These are phyloP conservation scores for Rhodotorula paludigena DNA, from an alignment of 768 basidiomycete genomes.

Conservation along the genomic window DNA sequence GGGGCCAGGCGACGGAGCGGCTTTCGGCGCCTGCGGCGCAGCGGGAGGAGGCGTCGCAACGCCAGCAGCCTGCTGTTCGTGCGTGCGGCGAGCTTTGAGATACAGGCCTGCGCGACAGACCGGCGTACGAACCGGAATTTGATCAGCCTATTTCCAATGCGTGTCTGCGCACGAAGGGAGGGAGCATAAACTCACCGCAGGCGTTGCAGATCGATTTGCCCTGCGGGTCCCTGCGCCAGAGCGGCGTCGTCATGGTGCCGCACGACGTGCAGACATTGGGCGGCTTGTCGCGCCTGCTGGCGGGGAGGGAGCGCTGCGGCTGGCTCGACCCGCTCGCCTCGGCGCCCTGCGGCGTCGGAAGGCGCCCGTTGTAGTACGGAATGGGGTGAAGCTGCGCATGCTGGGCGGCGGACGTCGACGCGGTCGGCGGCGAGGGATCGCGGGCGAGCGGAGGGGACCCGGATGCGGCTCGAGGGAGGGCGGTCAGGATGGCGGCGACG, in stretches of 20 bases:
- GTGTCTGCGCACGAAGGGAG: neutral
- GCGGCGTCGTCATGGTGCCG: constrained; percentile 69
- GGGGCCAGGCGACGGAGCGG: neutral
- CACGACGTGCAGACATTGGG: constrained; percentile 66
- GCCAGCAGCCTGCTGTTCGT: neutral
- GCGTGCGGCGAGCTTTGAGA: constrained; percentile 70
- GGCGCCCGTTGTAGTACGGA: constrained; percentile 16
- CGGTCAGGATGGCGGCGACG: constrained; percentile 21
- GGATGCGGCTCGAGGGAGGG: neutral
- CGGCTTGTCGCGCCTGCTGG: constrained; percentile 11
- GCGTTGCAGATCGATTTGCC: constrained; percentile 84
- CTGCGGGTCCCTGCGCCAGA: constrained; percentile 75
- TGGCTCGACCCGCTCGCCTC: neutral
- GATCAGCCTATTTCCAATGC: neutral
- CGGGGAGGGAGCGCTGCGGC: neutral
- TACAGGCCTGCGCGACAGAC: constrained; percentile 61
- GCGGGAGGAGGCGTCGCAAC: neutral
- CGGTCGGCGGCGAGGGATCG: neutral
- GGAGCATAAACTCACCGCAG: constrained; percentile 63
- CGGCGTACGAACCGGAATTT: constrained; percentile 39
- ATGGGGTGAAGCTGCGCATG: neutral
- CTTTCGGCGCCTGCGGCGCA: neutral
- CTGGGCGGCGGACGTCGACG: neutral
- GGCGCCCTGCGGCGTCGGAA: neutral
- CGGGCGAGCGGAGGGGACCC: neutral